phyloP scores from a whole-genome alignment of 371 early-diverging fungal species.

The Paraphysoderma sedebokerense region DNA sequence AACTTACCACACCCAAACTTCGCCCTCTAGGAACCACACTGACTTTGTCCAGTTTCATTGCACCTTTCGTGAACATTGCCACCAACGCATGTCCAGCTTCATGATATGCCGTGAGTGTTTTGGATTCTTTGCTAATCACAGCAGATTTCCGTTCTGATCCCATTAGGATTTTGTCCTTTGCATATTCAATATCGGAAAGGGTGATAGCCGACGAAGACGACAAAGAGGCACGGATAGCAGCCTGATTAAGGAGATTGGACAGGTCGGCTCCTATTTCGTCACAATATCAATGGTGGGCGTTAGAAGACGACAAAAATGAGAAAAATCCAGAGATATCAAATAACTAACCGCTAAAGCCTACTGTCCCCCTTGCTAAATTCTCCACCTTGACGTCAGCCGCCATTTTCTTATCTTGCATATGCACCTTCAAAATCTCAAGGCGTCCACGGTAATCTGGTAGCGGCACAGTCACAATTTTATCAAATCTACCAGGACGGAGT shows the following conservation, averaged over 20 bases:
- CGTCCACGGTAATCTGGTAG: slow-evolving; percentile 94
- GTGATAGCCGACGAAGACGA: slow-evolving; percentile 46
- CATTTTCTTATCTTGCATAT: slow-evolving; percentile 54
- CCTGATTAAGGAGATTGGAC: slow-evolving; percentile 88
- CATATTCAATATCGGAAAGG: slow-evolving; percentile 74
- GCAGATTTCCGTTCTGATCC: slow-evolving; percentile 87
- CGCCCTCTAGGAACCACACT: slow-evolving; percentile 94
- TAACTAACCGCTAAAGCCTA: slow-evolving; percentile 70
- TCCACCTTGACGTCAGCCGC: slow-evolving; percentile 46
- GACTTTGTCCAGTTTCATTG: slow-evolving; percentile 94
- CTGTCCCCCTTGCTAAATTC: slow-evolving; percentile 87
- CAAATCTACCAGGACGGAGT: slow-evolving; percentile 94
- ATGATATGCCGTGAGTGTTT: slow-evolving; percentile 85
- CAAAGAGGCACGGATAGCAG: slow-evolving; percentile 84
- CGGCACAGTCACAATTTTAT: slow-evolving; percentile 88
- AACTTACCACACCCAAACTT: slow-evolving; percentile 58
- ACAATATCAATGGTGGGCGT: neutral
- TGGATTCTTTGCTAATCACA: slow-evolving; percentile 72
- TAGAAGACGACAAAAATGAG: neutral
- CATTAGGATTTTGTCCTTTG: slow-evolving; percentile 96
- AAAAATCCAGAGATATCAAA: neutral
- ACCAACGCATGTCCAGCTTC: slow-evolving; percentile 96
- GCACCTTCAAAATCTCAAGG: slow-evolving; percentile 76
- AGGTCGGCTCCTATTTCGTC: slow-evolving; percentile 58
- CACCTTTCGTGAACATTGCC: slow-evolving; percentile 79